Conservation (phyloP, 169 alveolate genomes). For the Eimeria tenella region DNA sequence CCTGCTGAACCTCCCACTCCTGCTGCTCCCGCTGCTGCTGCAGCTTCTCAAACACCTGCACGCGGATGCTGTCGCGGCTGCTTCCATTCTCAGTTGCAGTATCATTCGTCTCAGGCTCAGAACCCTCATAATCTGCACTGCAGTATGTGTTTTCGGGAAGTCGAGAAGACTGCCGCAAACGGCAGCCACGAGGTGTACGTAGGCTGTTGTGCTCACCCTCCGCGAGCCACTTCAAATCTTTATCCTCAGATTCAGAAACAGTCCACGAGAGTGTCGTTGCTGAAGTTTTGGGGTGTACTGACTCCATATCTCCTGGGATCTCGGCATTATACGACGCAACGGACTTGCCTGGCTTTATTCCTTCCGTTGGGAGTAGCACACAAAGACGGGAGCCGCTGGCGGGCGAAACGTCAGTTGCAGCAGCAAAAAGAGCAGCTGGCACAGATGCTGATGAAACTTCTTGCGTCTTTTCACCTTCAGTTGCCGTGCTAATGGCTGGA, state of each 20-base stretch:
- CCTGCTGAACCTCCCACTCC: slow-evolving; percentile 20
- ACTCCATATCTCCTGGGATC: no score
- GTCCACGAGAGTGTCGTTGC: no score
- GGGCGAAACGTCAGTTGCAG: no score
- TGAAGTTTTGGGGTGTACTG: no score
- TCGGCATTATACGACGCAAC: no score
- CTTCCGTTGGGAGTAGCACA: no score
- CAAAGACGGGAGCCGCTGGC: no score
- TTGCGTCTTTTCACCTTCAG: no score
- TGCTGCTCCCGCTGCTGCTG: slow-evolving; percentile 55
- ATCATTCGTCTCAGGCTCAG: neutral
- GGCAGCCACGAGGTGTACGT: slow-evolving; percentile 34
- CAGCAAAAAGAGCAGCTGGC: no score
- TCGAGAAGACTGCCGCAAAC: neutral
- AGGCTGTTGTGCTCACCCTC: neutral
- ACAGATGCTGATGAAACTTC: no score
- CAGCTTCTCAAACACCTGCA: slow-evolving; percentile 34
- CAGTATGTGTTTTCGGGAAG: neutral
- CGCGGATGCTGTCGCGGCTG: neutral
- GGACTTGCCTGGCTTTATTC: no score
- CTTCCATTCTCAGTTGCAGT: neutral
- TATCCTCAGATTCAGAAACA: neutral
- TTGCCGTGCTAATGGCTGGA: no score
- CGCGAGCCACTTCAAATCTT: neutral
- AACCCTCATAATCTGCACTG: neutral